Base-by-base conservation (phyloP, 1,284 basidiomycete genomes). In the Amylostereum areolatum region DNA sequence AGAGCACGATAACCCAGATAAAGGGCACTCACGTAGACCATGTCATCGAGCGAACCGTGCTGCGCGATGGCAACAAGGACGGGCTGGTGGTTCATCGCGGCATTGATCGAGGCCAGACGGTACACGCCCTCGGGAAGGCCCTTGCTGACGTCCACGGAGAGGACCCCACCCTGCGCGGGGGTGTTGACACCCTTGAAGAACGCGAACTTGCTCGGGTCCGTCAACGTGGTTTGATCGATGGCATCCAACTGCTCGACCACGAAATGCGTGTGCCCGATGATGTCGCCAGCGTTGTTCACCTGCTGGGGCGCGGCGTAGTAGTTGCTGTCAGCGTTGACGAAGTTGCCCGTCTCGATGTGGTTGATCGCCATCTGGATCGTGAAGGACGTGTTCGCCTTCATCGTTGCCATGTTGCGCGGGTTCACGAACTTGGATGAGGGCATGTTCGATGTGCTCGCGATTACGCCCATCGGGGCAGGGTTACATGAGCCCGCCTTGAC, bases 141-240 rank as follows among this genome's bases (percentile, higher is more conserved):
- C 24, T 66, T 66, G 0, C 74, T 66, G 32, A 88, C 79, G 43
- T 70, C 69, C 27, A 74, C 74, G 31, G 72, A 71, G 27, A 83
- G 66, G 4, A 78, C 59, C 33, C 80, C 79, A 40, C 73, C 72
- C 45, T 57, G 56, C 18, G 76, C 80, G 10, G 68, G 62, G 33
- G 62, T 69, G 60, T 82, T 77, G 47, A 82, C 58, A 53, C 80
- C 78, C 71, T 85, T 83, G 80, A 89, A 88, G 68, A 88, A 85
- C 8, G 71, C 75, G 59, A 83, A 83, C 43, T 66, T 66, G 48
- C 58, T 69, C 6, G 83, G 80, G 66, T 85, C 68, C 6, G 72
- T 75, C 5, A 77, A 70, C 2, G 66, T 70, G 18, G 78, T 81
- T 60, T 77, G 71, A 48, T 68, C 66, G 39, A 79, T 62, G 25